Base-by-base conservation (phyloP, 75 land plant genomes). In the Cunninghamia lanceolata region DNA sequence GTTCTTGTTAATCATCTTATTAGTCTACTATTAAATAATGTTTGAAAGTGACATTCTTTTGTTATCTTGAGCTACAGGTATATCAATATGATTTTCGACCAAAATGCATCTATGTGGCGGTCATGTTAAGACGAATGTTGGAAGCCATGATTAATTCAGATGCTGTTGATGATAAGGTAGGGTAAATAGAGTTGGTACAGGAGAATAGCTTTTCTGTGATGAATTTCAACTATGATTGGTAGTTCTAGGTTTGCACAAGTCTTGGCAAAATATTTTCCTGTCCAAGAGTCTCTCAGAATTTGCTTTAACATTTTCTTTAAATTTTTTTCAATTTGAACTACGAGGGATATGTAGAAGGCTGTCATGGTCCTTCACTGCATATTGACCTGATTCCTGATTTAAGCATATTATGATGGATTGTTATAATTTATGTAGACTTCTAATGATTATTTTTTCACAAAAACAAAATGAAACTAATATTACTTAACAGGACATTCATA, bases 141-240 rank as follows among this genome's bases (percentile, higher is more conserved):
- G 99, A 96, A 63, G 99, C 99, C 74, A 91, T 94, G 84, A 85
- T 98, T 82, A 94, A 94, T 89, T 87, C 93, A 78, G 94, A 97
- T 83, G 90, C 93, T 85, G 89, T 98, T 87, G 99, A 98, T 91
- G 99, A 98, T 85, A 96, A 95, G 99, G 99, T 96, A 87, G 84
- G 30, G 79, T 52, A 30, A 35, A 36, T 39, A 52, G n/a, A 79
- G 35, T 47, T 78, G 53, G 40, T 30, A 36, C 30, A 56, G 25
- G 5, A 56, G 83, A 84, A 68, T 4, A 77, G 45, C 19, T 77
- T 77, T 77, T n/a, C 28, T 40, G 28, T 59, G 66, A 59, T 0
- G 28, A 25, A 59, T 59, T 25, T 59, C 25, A 59, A 25, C 42
- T 77, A 36, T 14, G 3, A 77, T 14, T 77, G 80, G 4, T 35